phyloP scores from a whole-genome alignment of 2,329 filamentous ascomycete species.

The Pseudogymnoascus sp. region DNA sequence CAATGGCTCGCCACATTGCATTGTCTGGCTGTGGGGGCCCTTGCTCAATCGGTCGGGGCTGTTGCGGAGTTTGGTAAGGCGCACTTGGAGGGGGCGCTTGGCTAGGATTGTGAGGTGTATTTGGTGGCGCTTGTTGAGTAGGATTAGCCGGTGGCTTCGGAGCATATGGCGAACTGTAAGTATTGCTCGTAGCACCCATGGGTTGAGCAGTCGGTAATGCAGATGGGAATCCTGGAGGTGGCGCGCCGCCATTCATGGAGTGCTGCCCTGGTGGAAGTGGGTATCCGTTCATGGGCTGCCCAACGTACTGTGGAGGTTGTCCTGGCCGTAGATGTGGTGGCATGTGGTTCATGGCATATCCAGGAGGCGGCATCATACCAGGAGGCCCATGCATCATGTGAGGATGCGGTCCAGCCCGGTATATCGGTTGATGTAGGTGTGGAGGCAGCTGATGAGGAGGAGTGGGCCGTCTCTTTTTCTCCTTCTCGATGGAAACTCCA shows the following conservation, averaged over 20 bases:
- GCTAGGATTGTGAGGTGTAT: conserved; percentile 9
- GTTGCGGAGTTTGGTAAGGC: conserved; percentile 10
- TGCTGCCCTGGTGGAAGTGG: conserved; percentile 13
- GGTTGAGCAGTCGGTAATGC: conserved; percentile 18
- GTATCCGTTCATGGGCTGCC: conserved; percentile 17
- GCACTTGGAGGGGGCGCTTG: conserved; percentile 3
- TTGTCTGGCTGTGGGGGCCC: conserved; percentile 1
- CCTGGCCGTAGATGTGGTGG: conserved; percentile 20
- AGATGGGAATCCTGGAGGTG: conserved; percentile 13
- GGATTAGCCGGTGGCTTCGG: conserved; percentile 22
- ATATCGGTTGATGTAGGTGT: conserved; percentile 24
- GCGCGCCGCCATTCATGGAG: conserved; percentile 14
- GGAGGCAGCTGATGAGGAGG: conserved; percentile 32
- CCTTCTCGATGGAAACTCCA: conserved; percentile 48
- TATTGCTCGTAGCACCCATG: conserved; percentile 15
- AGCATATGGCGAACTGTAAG: conserved; percentile 31
- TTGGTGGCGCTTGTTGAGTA: conserved; percentile 11
- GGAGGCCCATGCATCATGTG: conserved; percentile 19
- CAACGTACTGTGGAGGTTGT: conserved; percentile 20
- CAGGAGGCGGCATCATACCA: conserved; percentile 21
- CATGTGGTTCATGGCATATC: conserved; percentile 19
- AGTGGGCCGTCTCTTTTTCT: conserved; percentile 40
- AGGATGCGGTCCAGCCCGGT: conserved; percentile 21
- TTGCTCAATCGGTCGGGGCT: conserved; percentile 13
- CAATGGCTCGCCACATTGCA: conserved; percentile 16